These are phyloP conservation scores for Backusella parvicylindrica DNA, from an alignment of 192 early-diverging fungal genomes.

Conservation along the genomic window DNA sequence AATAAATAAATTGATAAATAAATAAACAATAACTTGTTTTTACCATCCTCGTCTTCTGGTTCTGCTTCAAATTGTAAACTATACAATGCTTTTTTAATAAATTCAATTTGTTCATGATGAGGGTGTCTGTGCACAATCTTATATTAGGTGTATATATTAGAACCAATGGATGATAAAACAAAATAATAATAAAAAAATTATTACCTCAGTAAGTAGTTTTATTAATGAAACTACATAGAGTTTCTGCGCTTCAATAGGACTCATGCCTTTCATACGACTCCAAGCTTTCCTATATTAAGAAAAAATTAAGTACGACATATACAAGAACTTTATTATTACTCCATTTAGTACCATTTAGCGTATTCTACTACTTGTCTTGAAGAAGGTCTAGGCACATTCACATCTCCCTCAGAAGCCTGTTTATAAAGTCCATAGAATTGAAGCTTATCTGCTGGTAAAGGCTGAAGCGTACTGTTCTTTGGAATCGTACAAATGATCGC, in stretches of 20 bases:
- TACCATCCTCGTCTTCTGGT: constrained; percentile 8
- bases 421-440: constrained; percentile 32
- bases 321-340: background rate
- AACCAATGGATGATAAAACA: background rate
- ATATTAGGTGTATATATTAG: background rate
- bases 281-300: constrained; percentile 26
- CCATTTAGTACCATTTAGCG: constrained; percentile 37
- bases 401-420: constrained; percentile 26
- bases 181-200: background rate
- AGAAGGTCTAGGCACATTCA: constrained; percentile 16
- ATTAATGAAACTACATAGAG: constrained; percentile 27
- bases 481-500: constrained; percentile 4
- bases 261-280: constrained; percentile 18
- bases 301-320: background rate
- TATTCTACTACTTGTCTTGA: constrained; percentile 13
- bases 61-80: constrained; percentile 7
- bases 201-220: constrained; percentile 20
- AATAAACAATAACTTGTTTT: background rate
- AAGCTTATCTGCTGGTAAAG: constrained; percentile 23
- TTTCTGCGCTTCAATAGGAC: constrained; percentile 22
- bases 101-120: constrained; percentile 5
- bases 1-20: background rate
- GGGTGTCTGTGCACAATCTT: constrained; percentile 8
- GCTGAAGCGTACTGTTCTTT: constrained; percentile 10
- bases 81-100: constrained; percentile 11